These are phyloP conservation scores for Pythium scleroteichum DNA, from an alignment of 352 stramenopile genomes.

Conservation along the genomic window DNA sequence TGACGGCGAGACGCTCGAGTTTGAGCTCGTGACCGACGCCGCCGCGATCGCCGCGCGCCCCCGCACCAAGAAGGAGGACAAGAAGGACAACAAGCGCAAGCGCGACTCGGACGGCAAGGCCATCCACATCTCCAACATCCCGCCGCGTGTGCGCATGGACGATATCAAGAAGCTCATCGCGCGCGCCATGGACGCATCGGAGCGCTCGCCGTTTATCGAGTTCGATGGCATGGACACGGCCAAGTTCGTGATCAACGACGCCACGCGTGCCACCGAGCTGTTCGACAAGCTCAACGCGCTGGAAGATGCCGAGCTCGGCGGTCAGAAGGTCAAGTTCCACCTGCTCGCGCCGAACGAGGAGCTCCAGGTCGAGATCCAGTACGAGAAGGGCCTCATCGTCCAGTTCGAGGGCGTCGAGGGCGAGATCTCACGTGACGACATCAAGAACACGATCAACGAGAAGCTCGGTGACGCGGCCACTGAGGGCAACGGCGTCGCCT, in stretches of 20 bases:
- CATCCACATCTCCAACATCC: constrained; percentile 85
- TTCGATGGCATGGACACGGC: constrained; percentile 78
- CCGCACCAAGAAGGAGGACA: constrained; percentile 45
- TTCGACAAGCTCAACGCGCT: constrained; percentile 79
- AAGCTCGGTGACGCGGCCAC: constrained; percentile 70
- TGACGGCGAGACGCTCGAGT: constrained; percentile 62
- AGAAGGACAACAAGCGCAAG: constrained; percentile 77
- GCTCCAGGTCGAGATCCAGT: constrained; percentile 77
- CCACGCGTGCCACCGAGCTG: constrained; percentile 43
- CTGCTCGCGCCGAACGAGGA: constrained; percentile 67
- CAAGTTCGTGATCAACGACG: constrained; percentile 64
- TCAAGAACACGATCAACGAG: constrained; percentile 86
- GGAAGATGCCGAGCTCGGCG: constrained; percentile 55
- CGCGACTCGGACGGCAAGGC: constrained; percentile 66
- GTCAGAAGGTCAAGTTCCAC: constrained; percentile 78
- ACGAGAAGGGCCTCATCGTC: constrained; percentile 87
- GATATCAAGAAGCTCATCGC: constrained; percentile 86
- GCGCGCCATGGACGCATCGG: constrained; percentile 43
- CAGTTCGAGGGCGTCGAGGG: constrained; percentile 75
- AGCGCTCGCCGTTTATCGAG: constrained; percentile 73
- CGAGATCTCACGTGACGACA: constrained; percentile 82
- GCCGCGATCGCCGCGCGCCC: constrained; percentile 70
- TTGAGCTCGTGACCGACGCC: constrained; percentile 78
- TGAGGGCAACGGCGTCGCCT: constrained; percentile 67
- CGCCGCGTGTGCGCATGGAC: constrained; percentile 61